phyloP scores from a whole-genome alignment of 2,329 filamentous ascomycete species.

The Lomentospora prolificans region DNA sequence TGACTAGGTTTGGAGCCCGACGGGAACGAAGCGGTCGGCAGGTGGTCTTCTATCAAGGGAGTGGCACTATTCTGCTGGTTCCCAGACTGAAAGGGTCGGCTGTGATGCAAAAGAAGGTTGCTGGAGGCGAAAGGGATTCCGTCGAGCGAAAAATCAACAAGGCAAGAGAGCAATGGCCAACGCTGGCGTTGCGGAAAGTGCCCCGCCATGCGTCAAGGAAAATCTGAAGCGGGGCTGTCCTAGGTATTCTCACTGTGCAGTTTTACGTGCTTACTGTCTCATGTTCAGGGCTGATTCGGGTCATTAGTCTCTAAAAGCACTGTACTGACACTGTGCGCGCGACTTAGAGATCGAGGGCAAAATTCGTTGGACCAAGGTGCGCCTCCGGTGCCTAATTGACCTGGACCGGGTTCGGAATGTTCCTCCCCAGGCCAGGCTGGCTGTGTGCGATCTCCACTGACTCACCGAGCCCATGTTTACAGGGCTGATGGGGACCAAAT shows the following conservation, averaged over 20 bases:
- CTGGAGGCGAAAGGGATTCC: not conserved
- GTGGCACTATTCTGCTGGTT: no score
- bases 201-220: slow-evolving; percentile 1
- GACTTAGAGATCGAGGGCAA: not conserved
- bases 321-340: not conserved
- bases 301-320: not conserved
- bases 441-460: no score
- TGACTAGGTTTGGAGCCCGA: not conserved
- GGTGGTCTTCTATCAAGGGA: no score
- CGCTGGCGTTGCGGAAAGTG: no score
- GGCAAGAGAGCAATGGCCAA: not conserved
- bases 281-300: not conserved
- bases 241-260: not conserved
- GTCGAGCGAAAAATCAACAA: slow-evolving; percentile 4
- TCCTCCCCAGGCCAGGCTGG: no score
- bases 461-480: no score
- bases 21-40: not conserved
- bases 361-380: not conserved
- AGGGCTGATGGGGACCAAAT: no score
- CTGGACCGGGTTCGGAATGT: not conserved
- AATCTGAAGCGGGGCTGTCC: slow-evolving; percentile 5
- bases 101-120: not conserved
- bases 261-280: not conserved
- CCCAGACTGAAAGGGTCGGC: not conserved
- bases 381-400: not conserved